These are phyloP conservation scores for Drechslerella stenobrocha DNA, from an alignment of 2,329 filamentous ascomycete genomes.

Conservation along the genomic window DNA sequence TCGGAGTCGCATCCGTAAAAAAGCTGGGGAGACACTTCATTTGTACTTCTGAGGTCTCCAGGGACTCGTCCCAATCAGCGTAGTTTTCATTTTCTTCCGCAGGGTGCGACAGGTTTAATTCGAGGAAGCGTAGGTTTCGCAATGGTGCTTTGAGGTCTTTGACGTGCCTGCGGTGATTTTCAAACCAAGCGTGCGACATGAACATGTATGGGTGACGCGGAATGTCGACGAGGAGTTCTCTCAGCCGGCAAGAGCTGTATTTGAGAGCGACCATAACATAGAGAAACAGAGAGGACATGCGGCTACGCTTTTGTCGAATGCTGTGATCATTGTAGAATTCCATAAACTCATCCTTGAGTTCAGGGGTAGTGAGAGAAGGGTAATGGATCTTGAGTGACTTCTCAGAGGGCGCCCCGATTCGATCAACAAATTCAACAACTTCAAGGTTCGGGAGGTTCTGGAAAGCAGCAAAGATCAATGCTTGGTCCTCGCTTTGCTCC, in stretches of 20 bases:
- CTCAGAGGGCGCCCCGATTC: constrained; percentile 9
- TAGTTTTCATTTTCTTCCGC: constrained; percentile 8
- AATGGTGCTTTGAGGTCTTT: constrained; percentile 14
- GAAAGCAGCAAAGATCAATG: constrained; percentile 27
- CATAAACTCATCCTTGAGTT: constrained; percentile 28
- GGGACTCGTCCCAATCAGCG: constrained; percentile 6
- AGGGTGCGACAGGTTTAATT: constrained; percentile 33
- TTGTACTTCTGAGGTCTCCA: constrained; percentile 11
- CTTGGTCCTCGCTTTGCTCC: constrained; percentile 41
- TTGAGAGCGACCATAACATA: constrained; percentile 32
- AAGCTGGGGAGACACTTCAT: constrained; percentile 27
- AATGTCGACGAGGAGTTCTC: constrained; percentile 23
- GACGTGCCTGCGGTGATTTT: constrained; percentile 15
- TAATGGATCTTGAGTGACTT: constrained; percentile 31
- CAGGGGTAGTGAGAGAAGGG: constrained; percentile 7
- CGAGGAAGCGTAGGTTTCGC: constrained; percentile 20
- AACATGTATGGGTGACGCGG: constrained; percentile 24
- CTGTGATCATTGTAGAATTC: constrained; percentile 29
- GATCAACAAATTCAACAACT: constrained; percentile 35
- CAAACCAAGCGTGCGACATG: constrained; percentile 21
- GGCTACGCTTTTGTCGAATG: constrained; percentile 19
- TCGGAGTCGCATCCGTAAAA: constrained; percentile 13
- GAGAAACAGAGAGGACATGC: constrained; percentile 19
- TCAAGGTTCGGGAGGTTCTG: constrained; percentile 41
- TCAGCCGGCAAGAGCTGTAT: constrained; percentile 28